These are phyloP conservation scores for Raffaelea deltoideospora DNA, from an alignment of 2,329 filamentous ascomycete species.

Conservation along the genomic window DNA sequence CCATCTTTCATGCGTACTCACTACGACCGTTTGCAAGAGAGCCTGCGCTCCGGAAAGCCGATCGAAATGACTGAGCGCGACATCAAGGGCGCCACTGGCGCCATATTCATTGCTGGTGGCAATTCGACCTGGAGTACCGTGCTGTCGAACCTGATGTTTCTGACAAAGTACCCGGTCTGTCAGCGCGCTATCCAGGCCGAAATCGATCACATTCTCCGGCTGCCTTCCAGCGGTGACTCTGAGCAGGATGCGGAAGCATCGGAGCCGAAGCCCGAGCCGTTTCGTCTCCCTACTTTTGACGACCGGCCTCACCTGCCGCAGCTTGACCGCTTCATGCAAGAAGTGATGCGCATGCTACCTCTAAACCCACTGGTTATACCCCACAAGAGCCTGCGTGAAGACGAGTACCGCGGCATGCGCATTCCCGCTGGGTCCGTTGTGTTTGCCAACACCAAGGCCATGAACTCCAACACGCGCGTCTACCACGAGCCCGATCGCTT, in stretches of 20 bases:
- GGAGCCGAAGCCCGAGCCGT: background rate
- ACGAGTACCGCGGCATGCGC: constrained; percentile 39
- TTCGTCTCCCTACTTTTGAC: constrained; percentile 27
- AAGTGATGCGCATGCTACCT: constrained; percentile 28
- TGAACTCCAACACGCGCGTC: constrained; percentile 23
- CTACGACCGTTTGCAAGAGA: constrained; percentile 14
- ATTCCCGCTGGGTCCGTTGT: constrained; percentile 38
- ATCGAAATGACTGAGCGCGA: constrained; percentile 24
- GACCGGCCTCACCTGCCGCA: constrained; percentile 28
- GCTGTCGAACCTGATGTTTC: constrained; percentile 25
- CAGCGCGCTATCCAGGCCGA: constrained; percentile 29
- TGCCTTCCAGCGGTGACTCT: too few species aligned
- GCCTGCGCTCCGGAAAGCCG: constrained; percentile 12
- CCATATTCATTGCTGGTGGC: constrained; percentile 30
- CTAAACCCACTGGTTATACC: constrained; percentile 36
- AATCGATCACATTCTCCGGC: constrained; percentile 31
- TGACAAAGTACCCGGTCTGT: constrained; percentile 24
- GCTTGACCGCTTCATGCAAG: constrained; percentile 29
- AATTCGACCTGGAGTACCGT: constrained; percentile 29
- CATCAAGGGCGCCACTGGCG: constrained; percentile 32
- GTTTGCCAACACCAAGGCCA: constrained; percentile 27
- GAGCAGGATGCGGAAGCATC: constrained; percentile 18
- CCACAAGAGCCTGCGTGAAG: constrained; percentile 36
- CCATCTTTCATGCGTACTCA: constrained; percentile 18
- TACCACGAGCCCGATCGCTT: constrained; percentile 28